Conservation (phyloP, 495 filamentous ascomycete species). For the Chaetomium tenue region DNA sequence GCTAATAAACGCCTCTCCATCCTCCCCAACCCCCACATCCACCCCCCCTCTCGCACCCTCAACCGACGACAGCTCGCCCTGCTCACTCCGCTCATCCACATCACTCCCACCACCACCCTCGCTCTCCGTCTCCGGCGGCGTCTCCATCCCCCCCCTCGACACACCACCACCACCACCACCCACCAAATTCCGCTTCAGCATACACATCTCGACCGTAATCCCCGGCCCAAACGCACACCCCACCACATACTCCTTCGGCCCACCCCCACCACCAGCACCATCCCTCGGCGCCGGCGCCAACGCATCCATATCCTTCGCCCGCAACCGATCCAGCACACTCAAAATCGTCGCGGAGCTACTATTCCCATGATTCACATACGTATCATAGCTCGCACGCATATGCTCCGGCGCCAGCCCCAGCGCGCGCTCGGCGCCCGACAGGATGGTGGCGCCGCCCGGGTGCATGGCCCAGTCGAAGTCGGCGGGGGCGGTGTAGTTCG, state of each 20-base stretch:
- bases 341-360: constrained; percentile 61
- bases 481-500: constrained; percentile 39
- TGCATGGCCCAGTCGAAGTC: constrained; percentile 71
- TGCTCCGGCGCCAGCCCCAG: constrained; percentile 56
- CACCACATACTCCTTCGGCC: constrained; percentile 55
- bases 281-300: constrained; percentile 34
- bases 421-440: constrained; percentile 56
- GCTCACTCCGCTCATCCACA: constrained; percentile 32
- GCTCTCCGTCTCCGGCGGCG: constrained; percentile 49
- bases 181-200: constrained; percentile 49
- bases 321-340: constrained; percentile 57
- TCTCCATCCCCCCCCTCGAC: constrained; percentile 35
- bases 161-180: constrained; percentile 1
- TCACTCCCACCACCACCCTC: constrained; percentile 39
- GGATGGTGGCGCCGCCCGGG: constrained; percentile 62
- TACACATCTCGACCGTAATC: constrained; percentile 61
- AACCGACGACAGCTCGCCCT: not conserved
- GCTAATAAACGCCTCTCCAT: constrained; percentile 39
- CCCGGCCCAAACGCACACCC: constrained; percentile 66
- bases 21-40: constrained; percentile 2
- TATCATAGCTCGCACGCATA: constrained; percentile 60
- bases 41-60: constrained; percentile 14
- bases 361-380: constrained; percentile 64
- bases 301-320: constrained; percentile 57
- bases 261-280: not conserved